phyloP scores from a whole-genome alignment of 305 asterid genomes.

The Fraxinus dipetala region DNA sequence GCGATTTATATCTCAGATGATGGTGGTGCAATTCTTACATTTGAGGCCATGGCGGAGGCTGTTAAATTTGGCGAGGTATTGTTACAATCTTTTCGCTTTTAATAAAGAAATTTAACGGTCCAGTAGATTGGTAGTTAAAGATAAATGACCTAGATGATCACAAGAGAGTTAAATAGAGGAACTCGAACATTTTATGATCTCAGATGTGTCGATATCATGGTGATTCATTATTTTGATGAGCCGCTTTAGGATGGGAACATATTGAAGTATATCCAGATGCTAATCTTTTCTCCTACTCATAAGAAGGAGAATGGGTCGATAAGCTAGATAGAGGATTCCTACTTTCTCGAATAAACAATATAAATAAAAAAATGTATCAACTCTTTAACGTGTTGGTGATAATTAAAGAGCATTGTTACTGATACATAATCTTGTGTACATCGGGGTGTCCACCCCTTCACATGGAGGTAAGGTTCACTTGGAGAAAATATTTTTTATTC shows the following conservation, averaged over 20 bases:
- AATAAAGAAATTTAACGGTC: neutral
- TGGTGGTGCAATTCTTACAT: constrained; percentile 82
- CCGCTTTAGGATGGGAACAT: no score
- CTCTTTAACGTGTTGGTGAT: neutral
- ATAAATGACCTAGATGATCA: no score
- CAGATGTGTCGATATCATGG: neutral
- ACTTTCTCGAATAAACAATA: neutral
- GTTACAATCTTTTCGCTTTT: neutral
- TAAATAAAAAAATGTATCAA: neutral
- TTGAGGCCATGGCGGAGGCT: constrained; percentile 93
- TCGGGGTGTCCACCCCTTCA: no score
- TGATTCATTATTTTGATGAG: no score
- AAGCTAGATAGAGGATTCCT: neutral
- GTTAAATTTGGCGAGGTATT: constrained; percentile 72
- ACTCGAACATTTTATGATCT: no score
- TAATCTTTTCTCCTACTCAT: neutral
- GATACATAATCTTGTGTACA: no score
- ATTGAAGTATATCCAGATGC: neutral
- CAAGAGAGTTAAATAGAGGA: no score
- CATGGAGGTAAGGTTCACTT: no score
- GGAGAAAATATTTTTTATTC: no score
- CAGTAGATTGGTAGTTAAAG: neutral
- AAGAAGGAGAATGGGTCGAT: neutral
- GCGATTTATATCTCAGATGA: constrained; percentile 84
- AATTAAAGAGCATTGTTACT: neutral